Conservation (phyloP, 371 early-diverging fungal species). For the Zychaea mexicana region DNA sequence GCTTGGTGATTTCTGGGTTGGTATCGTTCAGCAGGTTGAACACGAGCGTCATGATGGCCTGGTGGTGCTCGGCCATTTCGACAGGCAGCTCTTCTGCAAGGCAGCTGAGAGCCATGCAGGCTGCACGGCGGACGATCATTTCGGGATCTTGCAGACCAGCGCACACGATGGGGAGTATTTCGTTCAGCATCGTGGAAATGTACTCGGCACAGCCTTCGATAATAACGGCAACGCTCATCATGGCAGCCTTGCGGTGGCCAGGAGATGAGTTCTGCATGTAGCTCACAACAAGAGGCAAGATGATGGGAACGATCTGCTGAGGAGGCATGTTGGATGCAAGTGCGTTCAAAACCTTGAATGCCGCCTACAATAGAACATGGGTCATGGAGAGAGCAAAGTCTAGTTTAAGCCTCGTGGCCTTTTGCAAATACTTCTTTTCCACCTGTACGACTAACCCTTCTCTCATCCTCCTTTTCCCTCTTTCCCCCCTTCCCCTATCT, state of each 20-base stretch:
- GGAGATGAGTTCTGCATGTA: slow-evolving; percentile 77
- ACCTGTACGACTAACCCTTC: no score
- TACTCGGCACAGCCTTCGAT: slow-evolving; percentile 88
- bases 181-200: slow-evolving; percentile 69
- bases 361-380: slow-evolving; percentile 29
- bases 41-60: slow-evolving; percentile 76
- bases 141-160: slow-evolving; percentile 80
- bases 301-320: slow-evolving; percentile 81
- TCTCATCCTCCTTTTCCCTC: background rate
- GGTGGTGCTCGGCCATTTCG: slow-evolving; percentile 77
- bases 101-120: slow-evolving; percentile 83
- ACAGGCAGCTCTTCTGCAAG: slow-evolving; percentile 80
- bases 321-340: slow-evolving; percentile 83
- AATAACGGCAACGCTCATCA: slow-evolving; percentile 82
- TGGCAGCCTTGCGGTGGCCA: slow-evolving; percentile 76
- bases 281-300: slow-evolving; percentile 66
- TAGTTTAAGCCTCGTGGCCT: slow-evolving; percentile 1
- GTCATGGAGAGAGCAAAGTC: background rate
- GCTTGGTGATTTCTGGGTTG: slow-evolving; percentile 66
- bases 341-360: slow-evolving; percentile 70
- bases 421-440: background rate
- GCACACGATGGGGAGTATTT: slow-evolving; percentile 72
- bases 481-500: background rate
- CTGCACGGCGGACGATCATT: slow-evolving; percentile 76
- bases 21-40: slow-evolving; percentile 77